Conservation (phyloP, 116 monocot genomes). For the Zostera marina region DNA sequence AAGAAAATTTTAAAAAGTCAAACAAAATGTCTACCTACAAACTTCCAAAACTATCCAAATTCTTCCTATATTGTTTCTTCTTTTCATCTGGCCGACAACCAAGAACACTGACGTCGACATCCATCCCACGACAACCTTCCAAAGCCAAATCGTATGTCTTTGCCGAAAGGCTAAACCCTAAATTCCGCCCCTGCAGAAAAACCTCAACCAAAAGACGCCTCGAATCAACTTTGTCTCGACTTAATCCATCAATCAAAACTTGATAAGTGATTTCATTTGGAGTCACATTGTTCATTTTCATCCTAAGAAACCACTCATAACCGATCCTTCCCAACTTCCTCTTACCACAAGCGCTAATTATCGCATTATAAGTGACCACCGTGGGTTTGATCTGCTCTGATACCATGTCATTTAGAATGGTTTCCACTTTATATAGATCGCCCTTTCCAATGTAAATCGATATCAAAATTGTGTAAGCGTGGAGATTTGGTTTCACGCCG, state of each 20-base stretch:
- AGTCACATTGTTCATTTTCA: slow-evolving; percentile 48
- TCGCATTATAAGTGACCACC: slow-evolving; percentile 83
- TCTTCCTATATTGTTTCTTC: slow-evolving; percentile 10
- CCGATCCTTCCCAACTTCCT: slow-evolving; percentile 37
- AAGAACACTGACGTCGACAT: slow-evolving; percentile 29
- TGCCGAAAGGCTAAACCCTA: slow-evolving; percentile 46
- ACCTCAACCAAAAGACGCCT: slow-evolving; percentile 59
- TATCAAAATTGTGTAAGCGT: slow-evolving; percentile 80
- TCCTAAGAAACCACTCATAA: slow-evolving; percentile 79
- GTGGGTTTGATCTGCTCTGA: slow-evolving; percentile 43
- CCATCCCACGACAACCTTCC: slow-evolving; percentile 24
- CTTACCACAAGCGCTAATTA: slow-evolving; percentile 62
- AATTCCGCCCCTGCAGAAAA: slow-evolving; percentile 40
- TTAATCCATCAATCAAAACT: slow-evolving; percentile 50
- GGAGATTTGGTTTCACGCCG: slow-evolving; percentile 53
- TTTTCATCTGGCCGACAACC: slow-evolving; percentile 35
- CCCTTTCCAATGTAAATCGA: slow-evolving; percentile 60
- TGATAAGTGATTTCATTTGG: slow-evolving; percentile 88
- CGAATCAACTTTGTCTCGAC: slow-evolving; percentile 35
- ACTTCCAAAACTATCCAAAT: no score
- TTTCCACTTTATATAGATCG: slow-evolving; percentile 42
- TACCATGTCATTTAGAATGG: slow-evolving; percentile 42
- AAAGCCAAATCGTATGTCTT: slow-evolving; percentile 57
- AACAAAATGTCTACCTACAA: no score
- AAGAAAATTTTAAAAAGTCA: no score